These are phyloP conservation scores for Curvularia verruculosa DNA, from an alignment of 2,329 filamentous ascomycete species.

Conservation along the genomic window DNA sequence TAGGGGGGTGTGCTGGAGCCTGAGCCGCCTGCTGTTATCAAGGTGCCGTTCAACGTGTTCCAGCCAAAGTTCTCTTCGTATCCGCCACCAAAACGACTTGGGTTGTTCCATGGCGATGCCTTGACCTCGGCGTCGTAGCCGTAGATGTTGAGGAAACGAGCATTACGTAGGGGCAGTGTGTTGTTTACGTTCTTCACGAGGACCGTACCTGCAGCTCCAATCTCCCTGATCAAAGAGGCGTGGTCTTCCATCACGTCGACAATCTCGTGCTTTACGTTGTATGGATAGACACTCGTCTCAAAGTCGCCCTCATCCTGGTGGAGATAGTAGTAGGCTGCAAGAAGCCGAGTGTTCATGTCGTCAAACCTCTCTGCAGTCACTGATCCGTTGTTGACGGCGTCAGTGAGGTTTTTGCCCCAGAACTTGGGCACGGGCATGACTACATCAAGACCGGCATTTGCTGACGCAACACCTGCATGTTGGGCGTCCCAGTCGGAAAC, in stretches of 20 bases:
- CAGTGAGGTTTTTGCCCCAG: slow-evolving; percentile 40
- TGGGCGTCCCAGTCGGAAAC: slow-evolving; percentile 53
- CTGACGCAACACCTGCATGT: slow-evolving; percentile 53
- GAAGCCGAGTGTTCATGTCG: slow-evolving; percentile 40
- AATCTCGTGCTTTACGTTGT: slow-evolving; percentile 50
- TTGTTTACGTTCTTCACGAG: slow-evolving; percentile 61
- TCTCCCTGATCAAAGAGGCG: slow-evolving; percentile 48
- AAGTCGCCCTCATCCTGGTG: slow-evolving; percentile 48
- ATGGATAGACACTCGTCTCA: slow-evolving; percentile 30
- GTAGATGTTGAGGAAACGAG: slow-evolving; percentile 48
- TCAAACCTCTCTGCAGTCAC: slow-evolving; percentile 32
- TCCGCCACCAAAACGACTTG: slow-evolving; percentile 46
- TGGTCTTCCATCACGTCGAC: slow-evolving; percentile 54
- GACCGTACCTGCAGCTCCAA: slow-evolving; percentile 50
- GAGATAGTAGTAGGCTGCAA: slow-evolving; percentile 43
- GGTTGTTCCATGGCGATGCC: slow-evolving; percentile 46
- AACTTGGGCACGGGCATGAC: slow-evolving; percentile 47
- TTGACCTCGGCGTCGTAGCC: slow-evolving; percentile 50
- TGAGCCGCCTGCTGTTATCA: slow-evolving; percentile 47
- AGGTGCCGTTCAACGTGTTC: slow-evolving; percentile 51
- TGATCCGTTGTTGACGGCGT: slow-evolving; percentile 39
- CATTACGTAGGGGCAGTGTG: slow-evolving; percentile 57
- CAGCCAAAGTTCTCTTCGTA: slow-evolving; percentile 50
- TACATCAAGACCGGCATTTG: slow-evolving; percentile 57
- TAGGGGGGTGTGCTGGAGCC: slow-evolving; percentile 50